phyloP scores from a whole-genome alignment of 345 rosid species.

The Boechera stricta region DNA sequence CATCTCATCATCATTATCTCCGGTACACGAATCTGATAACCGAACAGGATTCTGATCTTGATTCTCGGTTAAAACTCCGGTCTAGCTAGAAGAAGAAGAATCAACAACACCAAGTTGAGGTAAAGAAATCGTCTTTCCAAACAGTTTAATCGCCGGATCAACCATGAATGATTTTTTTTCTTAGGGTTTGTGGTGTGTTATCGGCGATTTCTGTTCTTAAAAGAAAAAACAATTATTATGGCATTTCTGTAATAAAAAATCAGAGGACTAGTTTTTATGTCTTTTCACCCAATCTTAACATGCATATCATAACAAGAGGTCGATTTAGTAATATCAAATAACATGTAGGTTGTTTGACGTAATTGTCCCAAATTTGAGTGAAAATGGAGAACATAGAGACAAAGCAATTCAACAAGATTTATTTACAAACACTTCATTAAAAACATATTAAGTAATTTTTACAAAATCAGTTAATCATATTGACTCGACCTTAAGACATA shows the following conservation, averaged over 20 bases:
- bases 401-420: background rate
- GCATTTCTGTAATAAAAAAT: too few relatives aligned
- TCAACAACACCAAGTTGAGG: slow-evolving; percentile 51
- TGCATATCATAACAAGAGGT: too few relatives aligned
- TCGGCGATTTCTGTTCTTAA: too few relatives aligned
- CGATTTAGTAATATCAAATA: too few relatives aligned
- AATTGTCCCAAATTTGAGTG: background rate
- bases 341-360: too few relatives aligned
- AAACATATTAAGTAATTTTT: background rate
- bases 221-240: too few relatives aligned
- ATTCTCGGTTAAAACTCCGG: slow-evolving; percentile 34
- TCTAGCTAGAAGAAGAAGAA: slow-evolving; percentile 34
- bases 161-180: slow-evolving; percentile 51
- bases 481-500: background rate
- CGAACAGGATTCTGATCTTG: slow-evolving; percentile 52
- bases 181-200: too few relatives aligned
- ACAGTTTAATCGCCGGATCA: slow-evolving; percentile 92
- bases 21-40: slow-evolving; percentile 46
- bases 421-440: background rate
- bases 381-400: background rate
- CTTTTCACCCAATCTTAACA: too few relatives aligned
- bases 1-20: slow-evolving; percentile 35
- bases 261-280: too few relatives aligned
- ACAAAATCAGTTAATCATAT: background rate
- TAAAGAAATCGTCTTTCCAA: slow-evolving; percentile 84